Evolutionary conservation across 2,329 filamentous ascomycete genomes (phyloP), one percentile per base, ranked within the genome.

Genomic region (Lecanoromycetidae sp.): DNA sequence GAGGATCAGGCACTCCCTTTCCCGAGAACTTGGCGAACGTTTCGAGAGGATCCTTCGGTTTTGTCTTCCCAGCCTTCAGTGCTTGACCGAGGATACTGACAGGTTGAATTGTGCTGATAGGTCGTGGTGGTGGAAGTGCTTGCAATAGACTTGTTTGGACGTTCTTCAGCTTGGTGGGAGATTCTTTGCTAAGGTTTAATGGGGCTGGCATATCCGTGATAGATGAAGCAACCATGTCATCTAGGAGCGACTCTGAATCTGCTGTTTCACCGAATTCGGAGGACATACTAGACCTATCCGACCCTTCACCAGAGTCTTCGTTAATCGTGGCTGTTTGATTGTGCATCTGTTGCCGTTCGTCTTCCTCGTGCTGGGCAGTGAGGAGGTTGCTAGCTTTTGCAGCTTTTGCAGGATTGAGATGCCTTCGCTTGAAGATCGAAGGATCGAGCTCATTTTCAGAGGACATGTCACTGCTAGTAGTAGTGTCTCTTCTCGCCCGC

Each of bases 381-480:
- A 55, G 45, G 10, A 55, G 40, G 23, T 51, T 52, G 26, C 49
- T 48, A 13, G 46, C 45, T 44, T 55, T 55, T 20, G 53, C 51
- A 25, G 53, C 53, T 37, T 46, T 58, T 12, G 58, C 50, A 44
- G 57, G 57, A 39, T 63, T 59, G 19, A 60, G 49, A 5, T 60
- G 59, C 58, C 46, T 60, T 51, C 71, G 69, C 55, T 69, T 72
- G 59, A 75, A 76, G 1, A 67, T 63, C 6, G 69, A 66, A 0
- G 71, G 65, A 42, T 77, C 74, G 25, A 74, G 59, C 52, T 82
- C 78, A 54, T 79, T 80, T 51, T 81, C 78, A 1, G 77, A 79
- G 0, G 77, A 80, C 65, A 81, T 68, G 36, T 82, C 78, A 55
- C 77, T 80, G 57, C 77, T 81, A 3, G 77, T 80, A 13, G 76